Evolutionary conservation across 1,139 yeast genomes (phyloP), one percentile per base, ranked within the genome.

Genomic region (Blastobotrys raffinosifermentans): DNA sequence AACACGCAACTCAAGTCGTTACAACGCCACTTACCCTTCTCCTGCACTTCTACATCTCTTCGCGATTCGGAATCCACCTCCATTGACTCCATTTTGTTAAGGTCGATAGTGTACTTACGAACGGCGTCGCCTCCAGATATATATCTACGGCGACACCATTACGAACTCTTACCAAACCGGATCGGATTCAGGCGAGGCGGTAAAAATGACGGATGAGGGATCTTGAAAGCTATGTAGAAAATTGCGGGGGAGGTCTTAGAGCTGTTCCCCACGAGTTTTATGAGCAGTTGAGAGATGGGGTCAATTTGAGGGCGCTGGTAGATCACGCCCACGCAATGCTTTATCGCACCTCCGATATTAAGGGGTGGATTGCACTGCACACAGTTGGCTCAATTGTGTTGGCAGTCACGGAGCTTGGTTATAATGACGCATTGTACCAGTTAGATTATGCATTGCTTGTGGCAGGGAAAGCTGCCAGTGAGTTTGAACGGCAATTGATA

Each of bases 41-140:
- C 31, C n/a, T 11, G 20, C 11, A 29, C 31, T 5, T 9, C 31
- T 25, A 26, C 34, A 14, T 17, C 29, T 30, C 25, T 26, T 31
- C 27, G 21, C 17, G 29, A 26, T 15, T 32, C 38, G 15, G 53
- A 46, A 35, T 60, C 64, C 16, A 59, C 47, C 10, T 60, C 64
- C 64, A 60, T 59, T 19, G 43, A 42, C 19, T 58, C n/a, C n/a
- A n/a, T n/a, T n/a, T n/a, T 19, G 40, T 26, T 3, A 4, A 22
- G 31, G 25, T n/a, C 16, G 29, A 15, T n/a, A 20, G n/a, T 27
- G 19, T 22, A 31, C 34, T 16, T 19, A 11, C 10, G n/a, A 20
- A 20, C 23, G 9, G n/a, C 9, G n/a, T 20, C n/a, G 13, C 23
- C 10, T 8, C 15, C 15, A 26, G 13, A 5, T 18, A 26, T 13